phyloP scores from a whole-genome alignment of 495 filamentous ascomycete genomes.

The Lentithecium fluviatile region DNA sequence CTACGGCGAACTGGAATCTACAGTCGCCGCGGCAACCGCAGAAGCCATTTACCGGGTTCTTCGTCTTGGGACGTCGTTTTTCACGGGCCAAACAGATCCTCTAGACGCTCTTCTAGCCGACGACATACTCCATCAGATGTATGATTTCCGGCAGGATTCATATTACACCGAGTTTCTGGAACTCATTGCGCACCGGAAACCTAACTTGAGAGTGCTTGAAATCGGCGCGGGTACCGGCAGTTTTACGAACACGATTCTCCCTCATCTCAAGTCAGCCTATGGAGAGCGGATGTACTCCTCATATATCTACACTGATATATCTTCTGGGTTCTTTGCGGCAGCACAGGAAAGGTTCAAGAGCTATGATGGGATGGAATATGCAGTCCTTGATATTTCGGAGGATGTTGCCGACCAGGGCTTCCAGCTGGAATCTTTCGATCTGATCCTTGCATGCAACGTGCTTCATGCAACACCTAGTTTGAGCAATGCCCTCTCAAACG shows the following conservation, averaged over 20 bases:
- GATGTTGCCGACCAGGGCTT: no score
- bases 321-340: background rate
- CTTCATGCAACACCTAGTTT: conserved; percentile 16
- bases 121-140: background rate
- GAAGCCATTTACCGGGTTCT: no score
- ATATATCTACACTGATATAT: conserved; percentile 7
- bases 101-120: background rate
- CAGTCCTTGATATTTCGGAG: no score
- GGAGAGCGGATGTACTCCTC: background rate
- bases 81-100: background rate
- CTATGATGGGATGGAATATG: no score
- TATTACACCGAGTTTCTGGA: background rate
- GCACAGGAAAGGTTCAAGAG: background rate
- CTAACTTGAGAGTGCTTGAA: conserved; percentile 4
- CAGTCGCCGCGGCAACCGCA: no score
- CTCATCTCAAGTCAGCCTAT: background rate
- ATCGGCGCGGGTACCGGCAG: conserved; percentile 4
- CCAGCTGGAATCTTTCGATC: no score
- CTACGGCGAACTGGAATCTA: no score
- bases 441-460: conserved; percentile 18
- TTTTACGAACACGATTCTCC: background rate
- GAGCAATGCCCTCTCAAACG: conserved; percentile 12
- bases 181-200: background rate
- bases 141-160: background rate
- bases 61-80: background rate